Evolutionary conservation across 257 asterid species (phyloP), one percentile per base, ranked within the genome.

Genomic region (Petunia secreta): DNA sequence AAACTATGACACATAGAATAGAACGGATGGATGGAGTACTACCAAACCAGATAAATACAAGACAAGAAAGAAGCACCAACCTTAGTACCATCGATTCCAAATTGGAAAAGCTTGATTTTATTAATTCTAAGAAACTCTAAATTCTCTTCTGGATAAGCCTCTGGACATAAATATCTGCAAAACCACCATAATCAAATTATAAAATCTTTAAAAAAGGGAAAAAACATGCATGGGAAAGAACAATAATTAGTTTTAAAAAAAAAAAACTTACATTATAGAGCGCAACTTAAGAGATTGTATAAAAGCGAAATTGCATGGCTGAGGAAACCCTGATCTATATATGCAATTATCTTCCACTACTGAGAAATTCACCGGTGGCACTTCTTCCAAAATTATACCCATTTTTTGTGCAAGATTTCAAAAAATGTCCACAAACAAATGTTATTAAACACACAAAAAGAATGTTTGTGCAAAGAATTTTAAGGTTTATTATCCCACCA

Each of bases 51-150:
- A 34, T 10, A 64, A 25, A 37, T 5, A 46, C 1, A 71, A 46
- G 8, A 8, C 2, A 53, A 15, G 39, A 37, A 11, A 75, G 81
- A 38, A 2, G 3, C 1, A 44, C 39, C 44, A 25, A 87, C 90
- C 87, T 85, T 85, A 9, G 88, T 87, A 66, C 90, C 90, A 68
- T 85, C 90, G 63, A 87, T 83, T 44, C 88, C 90, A 43, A 85
- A 83, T 71, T 85, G 85, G 79, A 81, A 85, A 46, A 85, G 90
- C 87, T 83, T 83, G 48, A 87, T 55, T 10, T 83, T 73, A 50
- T 83, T 83, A 63, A 85, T 38, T 65, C 80, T 77, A 67, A 85
- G 81, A 81, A 87, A 83, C 83, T 81, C 82, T 53, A 53, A 80
- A 69, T 83, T 81, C 85, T 85, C 87, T 57, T 81, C 87, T 0